Base-by-base conservation (phyloP, 2,329 filamentous ascomycete species). In the Hypoxylon sp. region DNA sequence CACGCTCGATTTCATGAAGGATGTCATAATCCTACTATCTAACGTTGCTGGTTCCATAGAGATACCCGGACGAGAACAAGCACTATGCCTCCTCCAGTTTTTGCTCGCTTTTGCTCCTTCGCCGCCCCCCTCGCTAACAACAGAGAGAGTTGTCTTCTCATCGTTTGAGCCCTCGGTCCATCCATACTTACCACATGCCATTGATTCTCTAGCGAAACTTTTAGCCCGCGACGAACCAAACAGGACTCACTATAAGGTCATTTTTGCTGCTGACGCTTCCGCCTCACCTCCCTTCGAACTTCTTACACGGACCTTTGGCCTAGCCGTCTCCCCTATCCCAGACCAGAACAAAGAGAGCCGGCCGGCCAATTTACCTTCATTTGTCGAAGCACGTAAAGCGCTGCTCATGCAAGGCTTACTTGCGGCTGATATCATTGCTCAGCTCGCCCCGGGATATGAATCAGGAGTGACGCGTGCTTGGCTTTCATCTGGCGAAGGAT, bases 1-100 rank as follows among this genome's bases (percentile, higher is more conserved):
- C 80, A 96, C 92, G 0, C 84, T 98, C 72, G 96, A 99, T 80
- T 95, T 98, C 75, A 97, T 98, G 93, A 99, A 99, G 81, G 96
- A 99, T 79, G 85, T 94, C 31, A 89, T 98, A 64, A 91, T 94
- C 14, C 90, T 97, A 72, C 84, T 99, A 60, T 98, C 95, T 63
- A 98, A 99, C 79, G 89, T 97, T 52, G 90, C 94, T 6, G 89
- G 92, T 51, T 88, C 89, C 9, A 87, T 98, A 57, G 91, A 95
- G 76, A 84, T 99, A 42, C 92, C 94, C 1, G 91, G 91, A 19
- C 91, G 92, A 70, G 94, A 98, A 76, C 94, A 98, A 77, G 94
- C 94, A 0, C 84, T 94, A 42, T 94, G 92, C 75, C 85, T 98
- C 5, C 83, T 99, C 42, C 92, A 97, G 77, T 97, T 99, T 79